Evolutionary conservation across 2,329 filamentous ascomycete genomes (phyloP).

Genomic region (Stemphylium vesicarium): DNA sequence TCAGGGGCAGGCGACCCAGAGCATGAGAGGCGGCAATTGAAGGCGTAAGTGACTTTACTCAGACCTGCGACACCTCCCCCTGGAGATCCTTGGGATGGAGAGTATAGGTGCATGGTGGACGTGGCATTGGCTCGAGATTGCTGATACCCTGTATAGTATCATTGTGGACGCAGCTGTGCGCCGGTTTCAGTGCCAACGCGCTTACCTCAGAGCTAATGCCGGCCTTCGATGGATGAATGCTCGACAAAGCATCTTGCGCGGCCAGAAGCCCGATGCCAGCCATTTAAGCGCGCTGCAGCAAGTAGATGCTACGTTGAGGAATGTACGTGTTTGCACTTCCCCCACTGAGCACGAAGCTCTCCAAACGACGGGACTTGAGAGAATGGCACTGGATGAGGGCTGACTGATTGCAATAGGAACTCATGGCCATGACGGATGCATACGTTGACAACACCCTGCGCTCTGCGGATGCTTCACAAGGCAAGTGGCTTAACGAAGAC

Average conservation of each 20-base stretch:
- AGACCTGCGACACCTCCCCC: background rate
- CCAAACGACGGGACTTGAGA: background rate
- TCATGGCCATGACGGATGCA: conserved; percentile 63
- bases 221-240: conserved; percentile 65
- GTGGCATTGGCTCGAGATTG: background rate
- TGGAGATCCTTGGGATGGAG: background rate
- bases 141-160: conserved; percentile 54
- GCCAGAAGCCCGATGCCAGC: conserved; percentile 55
- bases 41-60: conserved; percentile 54
- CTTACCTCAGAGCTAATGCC: conserved; percentile 65
- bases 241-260: conserved; percentile 58
- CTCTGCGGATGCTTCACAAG: conserved; percentile 60
- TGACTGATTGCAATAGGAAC: conserved; percentile 54
- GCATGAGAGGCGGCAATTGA: conserved; percentile 62
- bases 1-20: conserved; percentile 57
- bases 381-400: background rate
- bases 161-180: conserved; percentile 66
- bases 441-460: conserved; percentile 63
- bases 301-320: conserved; percentile 56
- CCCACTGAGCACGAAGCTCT: background rate
- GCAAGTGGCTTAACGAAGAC: conserved; percentile 68
- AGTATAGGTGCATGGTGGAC: background rate
- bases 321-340: conserved; percentile 47
- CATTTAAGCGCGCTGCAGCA: conserved; percentile 58
- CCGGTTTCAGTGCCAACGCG: conserved; percentile 66